Evolutionary conservation across 2,329 filamentous ascomycete species (phyloP), one percentile per base, ranked within the genome.

Genomic region (Cytospora schulzeri): DNA sequence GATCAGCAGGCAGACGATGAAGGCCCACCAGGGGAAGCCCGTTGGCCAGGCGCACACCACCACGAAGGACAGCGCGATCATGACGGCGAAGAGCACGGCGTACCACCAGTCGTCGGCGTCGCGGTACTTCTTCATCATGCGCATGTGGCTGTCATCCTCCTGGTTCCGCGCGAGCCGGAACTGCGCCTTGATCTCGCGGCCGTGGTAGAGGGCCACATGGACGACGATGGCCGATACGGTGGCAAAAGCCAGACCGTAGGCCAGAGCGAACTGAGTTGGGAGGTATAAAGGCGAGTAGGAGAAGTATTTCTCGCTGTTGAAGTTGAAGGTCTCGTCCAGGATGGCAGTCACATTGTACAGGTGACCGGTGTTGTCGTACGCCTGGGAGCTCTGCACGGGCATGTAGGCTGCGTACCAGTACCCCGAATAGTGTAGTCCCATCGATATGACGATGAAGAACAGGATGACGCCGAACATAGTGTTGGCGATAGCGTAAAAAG

Each of bases 221-320:
- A 86, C 79, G 51, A 87, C 74, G 63, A 87, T 85, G 12, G 86
- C 84, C 0, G 85, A 81, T 31, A 90, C 82, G 26, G 87, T 85
- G n/a, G 88, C 88, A 71, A 91, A 91, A 0, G 85, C 86, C 14
- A 90, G 76, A 1, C 87, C 88, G 69, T 91, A 87, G 9, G 79
- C 77, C 45, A 87, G 73, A 2, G 83, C 81, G 66, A 85, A 91
- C 66, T 88, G 87, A 0, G 87, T 83, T 2, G 86, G 81, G 24
- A 91, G 77, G 70, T 85, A 90, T 4, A 90, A 79, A 1, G 88
- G 88, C 24, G 88, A 90, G 73, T 91, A 90, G 26, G 78, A 77
- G 67, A 82, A 77, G 74, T 91, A 91, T 17, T 84, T 84, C 3
- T 79, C 80, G 69, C 83, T 80, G 72, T 90, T 83, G 65, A 91